Base-by-base conservation (phyloP, 768 basidiomycete genomes). In the Suillus americanus region DNA sequence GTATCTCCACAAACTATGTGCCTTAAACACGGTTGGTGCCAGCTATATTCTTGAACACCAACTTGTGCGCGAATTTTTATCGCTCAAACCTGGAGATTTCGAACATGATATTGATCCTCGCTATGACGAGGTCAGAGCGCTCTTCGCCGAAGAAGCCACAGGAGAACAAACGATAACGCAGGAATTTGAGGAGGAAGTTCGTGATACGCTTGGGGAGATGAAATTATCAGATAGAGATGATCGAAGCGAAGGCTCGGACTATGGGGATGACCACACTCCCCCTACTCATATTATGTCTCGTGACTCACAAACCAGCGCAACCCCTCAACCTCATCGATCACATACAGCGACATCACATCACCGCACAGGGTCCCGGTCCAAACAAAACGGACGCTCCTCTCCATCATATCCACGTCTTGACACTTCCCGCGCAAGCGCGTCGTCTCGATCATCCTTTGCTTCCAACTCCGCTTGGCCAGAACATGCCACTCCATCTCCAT, bases 51-150 rank as follows among this genome's bases (percentile, higher is more conserved):
- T 97, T 30, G 89, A 94, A 66, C 87, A 94, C 73, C 79, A 81
- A 14, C 86, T 95, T 46, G 85, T 97, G 46, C 86, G 95, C 62
- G 83, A 85, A 61, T 99, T 99, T 77, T 83, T 99, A 62, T 82
- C 91, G 6, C 82, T 91, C 20, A 92, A 91, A 71, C 88, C 93
- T 1, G 97, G 97, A 6, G 95, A 98, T 71, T 86, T 90, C 14
- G 89, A 88, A 66, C 87, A 86, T 62, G 84, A 87, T 53, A 81
- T 86, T 41, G 86, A 87, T 5, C 81, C 91, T 12, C 83, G 84
- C 16, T 80, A 80, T 25, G 79, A 81, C 62, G 86, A 88, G 72
- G 82, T 92, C 54, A 84, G 86, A 33, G 82, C 83, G 10, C 74
- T 91, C 37, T 83, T 82, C 67, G 72, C 66, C 54, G 66, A 78